These are phyloP conservation scores for Xylaria sp. DNA, from an alignment of 2,329 filamentous ascomycete genomes.

Conservation along the genomic window DNA sequence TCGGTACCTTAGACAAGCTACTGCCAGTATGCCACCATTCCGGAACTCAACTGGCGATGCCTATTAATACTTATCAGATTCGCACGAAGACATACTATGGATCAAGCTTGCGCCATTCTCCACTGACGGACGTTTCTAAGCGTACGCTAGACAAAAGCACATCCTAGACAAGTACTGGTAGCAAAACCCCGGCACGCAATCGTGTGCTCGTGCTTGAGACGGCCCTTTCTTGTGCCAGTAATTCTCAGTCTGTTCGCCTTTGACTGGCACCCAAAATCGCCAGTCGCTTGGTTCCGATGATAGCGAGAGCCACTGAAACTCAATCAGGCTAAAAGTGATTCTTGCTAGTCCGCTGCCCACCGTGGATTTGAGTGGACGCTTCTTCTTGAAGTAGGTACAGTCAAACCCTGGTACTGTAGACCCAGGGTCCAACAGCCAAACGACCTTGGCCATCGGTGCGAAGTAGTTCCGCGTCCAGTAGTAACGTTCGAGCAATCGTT, in stretches of 20 bases:
- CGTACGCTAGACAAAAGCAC: slow-evolving; percentile 13
- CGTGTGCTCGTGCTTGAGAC: slow-evolving; percentile 1
- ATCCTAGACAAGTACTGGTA: background rate
- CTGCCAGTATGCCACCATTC: slow-evolving; percentile 21
- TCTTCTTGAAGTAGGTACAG: background rate
- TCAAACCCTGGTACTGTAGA: background rate
- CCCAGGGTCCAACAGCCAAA: slow-evolving; percentile 21
- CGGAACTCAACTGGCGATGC: slow-evolving; percentile 6
- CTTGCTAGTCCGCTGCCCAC: slow-evolving; percentile 38
- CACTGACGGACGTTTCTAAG: background rate
- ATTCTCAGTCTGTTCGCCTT: slow-evolving; percentile 8
- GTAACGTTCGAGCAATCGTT: slow-evolving; percentile 10
- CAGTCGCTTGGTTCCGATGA: slow-evolving; percentile 35
- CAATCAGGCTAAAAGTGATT: slow-evolving; percentile 46
- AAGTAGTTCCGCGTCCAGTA: slow-evolving; percentile 21
- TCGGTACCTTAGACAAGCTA: background rate
- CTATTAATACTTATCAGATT: slow-evolving; percentile 13
- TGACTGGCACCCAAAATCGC: slow-evolving; percentile 16
- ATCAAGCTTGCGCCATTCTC: slow-evolving; percentile 24
- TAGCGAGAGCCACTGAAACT: slow-evolving; percentile 31
- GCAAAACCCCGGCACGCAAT: background rate
- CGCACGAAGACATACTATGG: slow-evolving; percentile 4
- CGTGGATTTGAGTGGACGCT: slow-evolving; percentile 40
- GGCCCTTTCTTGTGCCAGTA: background rate
- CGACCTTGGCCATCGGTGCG: slow-evolving; percentile 24